phyloP scores from a whole-genome alignment of 306 rosid species.

The Lathyrus aphaca region DNA sequence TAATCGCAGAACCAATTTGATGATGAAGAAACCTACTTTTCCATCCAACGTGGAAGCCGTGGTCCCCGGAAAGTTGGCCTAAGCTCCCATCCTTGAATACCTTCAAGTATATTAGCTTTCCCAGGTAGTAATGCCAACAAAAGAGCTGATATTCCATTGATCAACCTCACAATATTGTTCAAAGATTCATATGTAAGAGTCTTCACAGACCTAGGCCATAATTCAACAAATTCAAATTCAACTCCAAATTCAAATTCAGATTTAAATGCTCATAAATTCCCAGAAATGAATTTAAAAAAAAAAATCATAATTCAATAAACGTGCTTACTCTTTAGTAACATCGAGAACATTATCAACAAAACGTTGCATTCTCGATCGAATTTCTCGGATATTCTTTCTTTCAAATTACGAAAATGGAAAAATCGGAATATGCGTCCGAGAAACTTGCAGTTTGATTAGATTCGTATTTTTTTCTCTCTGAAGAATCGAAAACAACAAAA shows the following conservation, averaged over 20 bases:
- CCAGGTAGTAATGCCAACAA: conserved; percentile 75
- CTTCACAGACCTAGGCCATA: conserved; percentile 81
- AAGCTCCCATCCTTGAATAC: conserved; percentile 94
- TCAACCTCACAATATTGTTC: conserved; percentile 77
- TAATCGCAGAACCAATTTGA: not conserved
- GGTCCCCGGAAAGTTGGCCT: conserved; percentile 88
- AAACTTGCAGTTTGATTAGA: conserved; percentile 9
- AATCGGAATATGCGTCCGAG: not conserved
- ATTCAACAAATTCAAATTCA: conserved; percentile 1
- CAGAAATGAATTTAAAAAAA: not conserved
- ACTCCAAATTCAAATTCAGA: not conserved
- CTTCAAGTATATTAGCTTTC: conserved; percentile 77
- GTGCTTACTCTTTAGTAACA: conserved; percentile 76
- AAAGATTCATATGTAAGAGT: conserved; percentile 77
- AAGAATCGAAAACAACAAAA: not conserved
- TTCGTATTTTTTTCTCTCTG: not conserved
- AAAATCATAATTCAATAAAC: not conserved
- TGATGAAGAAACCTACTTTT: conserved; percentile 57
- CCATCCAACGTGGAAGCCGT: conserved; percentile 92
- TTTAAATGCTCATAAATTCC: not conserved
- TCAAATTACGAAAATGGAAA: not conserved
- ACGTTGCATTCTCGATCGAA: conserved; percentile 62
- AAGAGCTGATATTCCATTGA: conserved; percentile 85
- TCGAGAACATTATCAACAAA: conserved; percentile 70
- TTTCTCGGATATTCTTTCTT: not conserved